These are phyloP conservation scores for Eustoma russellianum DNA, from an alignment of 257 asterid species.

Conservation along the genomic window DNA sequence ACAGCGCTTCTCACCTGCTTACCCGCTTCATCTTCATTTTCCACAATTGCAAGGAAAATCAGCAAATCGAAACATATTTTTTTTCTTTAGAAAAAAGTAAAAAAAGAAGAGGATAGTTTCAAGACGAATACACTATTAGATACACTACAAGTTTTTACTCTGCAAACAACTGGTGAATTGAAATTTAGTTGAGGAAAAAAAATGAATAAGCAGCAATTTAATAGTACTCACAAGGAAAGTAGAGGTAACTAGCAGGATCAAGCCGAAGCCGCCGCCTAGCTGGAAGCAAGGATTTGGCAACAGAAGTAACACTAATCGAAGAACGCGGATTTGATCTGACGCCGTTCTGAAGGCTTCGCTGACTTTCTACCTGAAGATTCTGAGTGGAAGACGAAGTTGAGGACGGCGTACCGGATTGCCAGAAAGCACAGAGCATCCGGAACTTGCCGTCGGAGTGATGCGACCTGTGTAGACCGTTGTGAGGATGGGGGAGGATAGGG, in stretches of 20 bases:
- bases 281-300: constrained; percentile 69
- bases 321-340: constrained; percentile 17
- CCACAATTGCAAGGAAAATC: background rate
- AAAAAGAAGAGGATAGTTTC: constrained; percentile 5
- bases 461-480: constrained; percentile 27
- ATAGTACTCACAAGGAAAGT: constrained; percentile 63
- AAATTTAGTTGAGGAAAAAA: background rate
- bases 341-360: constrained; percentile 35
- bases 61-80: no score
- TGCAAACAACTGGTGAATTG: no score
- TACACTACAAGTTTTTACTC: constrained; percentile 4
- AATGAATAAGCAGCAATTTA: background rate
- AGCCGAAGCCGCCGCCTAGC: constrained; percentile 74
- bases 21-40: constrained; percentile 80
- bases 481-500: no score
- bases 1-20: constrained; percentile 91
- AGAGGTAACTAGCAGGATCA: constrained; percentile 68
- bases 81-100: background rate
- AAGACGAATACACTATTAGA: background rate
- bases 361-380: constrained; percentile 35
- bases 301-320: constrained; percentile 41
- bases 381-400: constrained; percentile 54
- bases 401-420: constrained; percentile 53
- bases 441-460: constrained; percentile 22
- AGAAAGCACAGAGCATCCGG: constrained; percentile 60